Base-by-base conservation (phyloP, 768 basidiomycete genomes). In the Dentipellis sp. region DNA sequence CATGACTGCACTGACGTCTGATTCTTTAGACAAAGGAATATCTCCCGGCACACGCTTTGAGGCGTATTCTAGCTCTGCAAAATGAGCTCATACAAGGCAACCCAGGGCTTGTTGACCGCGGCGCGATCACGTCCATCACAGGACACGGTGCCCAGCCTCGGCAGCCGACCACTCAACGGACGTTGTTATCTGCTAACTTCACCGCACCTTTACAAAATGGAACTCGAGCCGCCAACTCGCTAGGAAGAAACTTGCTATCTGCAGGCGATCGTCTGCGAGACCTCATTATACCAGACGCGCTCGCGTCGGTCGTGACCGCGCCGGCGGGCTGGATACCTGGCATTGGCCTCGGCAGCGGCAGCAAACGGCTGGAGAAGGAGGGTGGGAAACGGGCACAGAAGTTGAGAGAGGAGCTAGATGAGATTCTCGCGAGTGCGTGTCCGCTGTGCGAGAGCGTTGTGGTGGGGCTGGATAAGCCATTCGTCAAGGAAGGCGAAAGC, bases 391-490 rank as follows among this genome's bases (percentile, higher is more conserved):
- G 82, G 68, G 72, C 75, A 49, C 90, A 91, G 70, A 84, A 79
- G 67, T 63, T 97, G 67, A 76, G 89, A 62, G 77, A 77, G 42
- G 93, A 97, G 72, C 68, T 99, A 65, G 97, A 99, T 63, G 89
- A 92, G 53, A 68, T 97, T 58, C 74, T 99, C 40, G 87, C 94
- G 16, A 85, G 87, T 62, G 90, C 78, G 57, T 98, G 97, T 72
- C 94, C 94, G 34, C 71, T 97, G 56, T 99, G 97, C 69, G 97
- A 98, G 66, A 86, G 86, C 59, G 88, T 94, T 16, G 79, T 97
- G 47, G 83, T 77, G 4, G 86, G 88, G 5, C 69, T 98, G 63
- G 94, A 98, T 67, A 86, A 83, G 67, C 84, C 91, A 11, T 98
- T 98, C 64, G 81, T 89, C 50, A 76, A 79, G 61, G 80, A 84